phyloP scores from a whole-genome alignment of 805 yeast species.

The Ogataea trehalophila region DNA sequence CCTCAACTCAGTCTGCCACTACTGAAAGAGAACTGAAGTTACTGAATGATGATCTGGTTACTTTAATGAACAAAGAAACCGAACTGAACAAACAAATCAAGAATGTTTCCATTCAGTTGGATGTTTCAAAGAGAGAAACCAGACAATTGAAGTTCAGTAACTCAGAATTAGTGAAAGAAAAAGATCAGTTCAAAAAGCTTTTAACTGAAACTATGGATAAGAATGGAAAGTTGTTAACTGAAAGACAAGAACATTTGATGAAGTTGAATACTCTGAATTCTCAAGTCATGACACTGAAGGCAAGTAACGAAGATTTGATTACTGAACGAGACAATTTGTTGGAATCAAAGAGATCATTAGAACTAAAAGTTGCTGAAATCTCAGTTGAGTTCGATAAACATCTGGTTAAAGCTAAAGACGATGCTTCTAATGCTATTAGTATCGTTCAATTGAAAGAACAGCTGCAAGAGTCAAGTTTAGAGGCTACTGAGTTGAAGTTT shows the following conservation, averaged over 20 bases:
- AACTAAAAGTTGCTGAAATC: constrained; percentile 38
- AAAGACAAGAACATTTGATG: constrained; percentile 42
- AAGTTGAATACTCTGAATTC: constrained; percentile 40
- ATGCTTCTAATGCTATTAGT: constrained; percentile 27
- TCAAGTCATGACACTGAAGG: constrained; percentile 54
- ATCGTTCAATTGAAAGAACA: constrained; percentile 31
- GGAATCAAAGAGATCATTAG: constrained; percentile 43
- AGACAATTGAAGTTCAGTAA: constrained; percentile 36
- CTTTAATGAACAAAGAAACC: constrained; percentile 59
- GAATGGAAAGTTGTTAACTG: constrained; percentile 36
- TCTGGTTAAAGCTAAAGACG: constrained; percentile 26
- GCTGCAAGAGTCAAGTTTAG: constrained; percentile 30
- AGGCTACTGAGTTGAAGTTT: constrained; percentile 27
- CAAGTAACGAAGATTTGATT: constrained; percentile 55
- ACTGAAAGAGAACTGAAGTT: constrained; percentile 48
- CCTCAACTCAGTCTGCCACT: constrained; percentile 23
- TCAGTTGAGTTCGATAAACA: constrained; percentile 37
- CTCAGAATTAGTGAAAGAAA: constrained; percentile 37
- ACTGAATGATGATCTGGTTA: constrained; percentile 48
- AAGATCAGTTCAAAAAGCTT: constrained; percentile 36
- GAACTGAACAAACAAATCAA: constrained; percentile 60
- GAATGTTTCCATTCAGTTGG: constrained; percentile 54
- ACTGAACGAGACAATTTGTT: constrained; percentile 59
- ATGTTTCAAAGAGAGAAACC: constrained; percentile 43
- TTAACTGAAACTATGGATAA: constrained; percentile 38